Conservation (phyloP, 805 yeast species). For the Metschnikowia amazonensis region DNA sequence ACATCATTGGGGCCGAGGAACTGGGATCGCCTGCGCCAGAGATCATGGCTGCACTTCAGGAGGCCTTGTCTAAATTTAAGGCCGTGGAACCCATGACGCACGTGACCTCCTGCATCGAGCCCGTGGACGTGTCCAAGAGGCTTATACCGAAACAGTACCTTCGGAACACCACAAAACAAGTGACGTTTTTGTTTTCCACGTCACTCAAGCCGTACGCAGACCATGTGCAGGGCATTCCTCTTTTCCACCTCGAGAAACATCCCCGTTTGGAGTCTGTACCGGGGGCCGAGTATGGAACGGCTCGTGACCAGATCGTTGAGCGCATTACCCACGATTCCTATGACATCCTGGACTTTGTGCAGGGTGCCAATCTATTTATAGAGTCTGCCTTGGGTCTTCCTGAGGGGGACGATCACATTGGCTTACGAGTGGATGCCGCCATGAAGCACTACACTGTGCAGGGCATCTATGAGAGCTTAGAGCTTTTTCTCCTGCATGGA, state of each 20-base stretch:
- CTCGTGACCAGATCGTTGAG: constrained; percentile 3
- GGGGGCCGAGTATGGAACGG: constrained; percentile 16
- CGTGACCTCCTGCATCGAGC: constrained; percentile 6
- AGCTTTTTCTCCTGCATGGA: constrained; percentile 5
- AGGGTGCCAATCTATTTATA: background rate
- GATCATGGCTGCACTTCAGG: constrained; percentile 5
- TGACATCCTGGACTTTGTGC: constrained; percentile 11
- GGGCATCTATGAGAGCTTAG: constrained; percentile 15
- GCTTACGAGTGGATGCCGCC: constrained; percentile 10
- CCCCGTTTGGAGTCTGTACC: background rate
- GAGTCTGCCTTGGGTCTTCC: constrained; percentile 10
- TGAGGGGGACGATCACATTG: constrained; percentile 2
- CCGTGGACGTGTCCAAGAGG: constrained; percentile 15
- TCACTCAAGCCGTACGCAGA: constrained; percentile 14
- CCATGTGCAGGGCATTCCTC: constrained; percentile 12
- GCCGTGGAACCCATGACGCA: constrained; percentile 7
- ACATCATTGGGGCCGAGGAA: constrained; percentile 19
- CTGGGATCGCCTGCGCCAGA: constrained; percentile 10
- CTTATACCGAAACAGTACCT: constrained; percentile 7
- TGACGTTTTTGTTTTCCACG: constrained; percentile 18
- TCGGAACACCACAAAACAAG: constrained; percentile 7
- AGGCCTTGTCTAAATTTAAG: constrained; percentile 7
- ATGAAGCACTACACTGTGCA: constrained; percentile 16
- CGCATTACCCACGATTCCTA: constrained; percentile 5
- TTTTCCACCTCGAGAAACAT: constrained; percentile 13